phyloP scores from a whole-genome alignment of 345 rosid genomes.

The Arabidopsis arenosa region DNA sequence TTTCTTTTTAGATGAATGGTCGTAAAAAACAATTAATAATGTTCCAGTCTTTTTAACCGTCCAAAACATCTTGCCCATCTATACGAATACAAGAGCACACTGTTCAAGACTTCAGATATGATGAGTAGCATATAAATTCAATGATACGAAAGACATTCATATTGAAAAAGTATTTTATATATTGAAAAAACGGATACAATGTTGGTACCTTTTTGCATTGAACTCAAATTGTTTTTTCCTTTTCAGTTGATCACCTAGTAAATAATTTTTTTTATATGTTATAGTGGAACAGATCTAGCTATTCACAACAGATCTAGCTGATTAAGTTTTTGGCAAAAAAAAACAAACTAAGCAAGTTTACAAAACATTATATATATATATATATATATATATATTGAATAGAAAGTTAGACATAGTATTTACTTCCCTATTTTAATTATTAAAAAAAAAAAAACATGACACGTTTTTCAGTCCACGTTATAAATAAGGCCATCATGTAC shows the following conservation, averaged over 20 bases:
- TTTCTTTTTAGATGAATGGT: not conserved
- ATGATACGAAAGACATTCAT: not conserved
- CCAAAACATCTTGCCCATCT: slow-evolving; percentile 2
- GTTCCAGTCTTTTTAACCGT: not conserved
- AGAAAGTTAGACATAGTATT: too few species aligned
- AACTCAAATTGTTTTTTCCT: not conserved
- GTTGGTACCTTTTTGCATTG: not conserved
- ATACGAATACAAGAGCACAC: slow-evolving; percentile 4
- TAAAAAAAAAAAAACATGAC: slow-evolving; percentile 28
- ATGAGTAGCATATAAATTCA: not conserved
- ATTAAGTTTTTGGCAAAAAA: too few species aligned
- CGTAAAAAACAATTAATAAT: slow-evolving; percentile 11
- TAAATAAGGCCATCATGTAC: slow-evolving; percentile 38
- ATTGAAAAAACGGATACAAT: not conserved
- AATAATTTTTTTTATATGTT: not conserved
- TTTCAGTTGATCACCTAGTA: not conserved
- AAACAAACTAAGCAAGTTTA: too few species aligned
- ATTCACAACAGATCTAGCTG: not conserved
- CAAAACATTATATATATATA: too few species aligned
- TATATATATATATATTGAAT: too few species aligned
- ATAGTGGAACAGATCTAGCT: not conserved
- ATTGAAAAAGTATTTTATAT: too few species aligned
- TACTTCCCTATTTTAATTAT: too few species aligned
- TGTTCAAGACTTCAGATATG: not conserved
- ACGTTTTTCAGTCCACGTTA: slow-evolving; percentile 24